phyloP scores from a whole-genome alignment of 2,329 filamentous ascomycete species.

The Aspergillus thermomutatus region DNA sequence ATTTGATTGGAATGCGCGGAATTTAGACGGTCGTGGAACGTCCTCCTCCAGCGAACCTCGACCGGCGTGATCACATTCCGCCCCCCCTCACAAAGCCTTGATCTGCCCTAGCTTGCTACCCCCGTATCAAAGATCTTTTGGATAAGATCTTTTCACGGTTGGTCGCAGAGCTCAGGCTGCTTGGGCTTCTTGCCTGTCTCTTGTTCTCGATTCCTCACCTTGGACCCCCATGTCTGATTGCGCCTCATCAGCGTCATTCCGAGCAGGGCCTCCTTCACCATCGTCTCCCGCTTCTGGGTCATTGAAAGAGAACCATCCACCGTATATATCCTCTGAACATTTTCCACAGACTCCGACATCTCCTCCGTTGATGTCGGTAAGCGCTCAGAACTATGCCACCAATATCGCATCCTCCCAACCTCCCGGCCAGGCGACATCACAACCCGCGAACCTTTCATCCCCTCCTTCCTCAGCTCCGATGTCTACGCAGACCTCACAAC shows the following conservation, averaged over 20 bases:
- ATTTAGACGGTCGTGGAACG: constrained; percentile 30
- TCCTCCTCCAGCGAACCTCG: constrained; percentile 34
- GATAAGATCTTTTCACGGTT: constrained; percentile 5
- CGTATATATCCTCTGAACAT: constrained; percentile 29
- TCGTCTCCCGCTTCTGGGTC: constrained; percentile 40
- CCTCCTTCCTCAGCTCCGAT: constrained; percentile 41
- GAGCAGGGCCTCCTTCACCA: constrained; percentile 41
- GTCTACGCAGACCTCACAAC: constrained; percentile 42
- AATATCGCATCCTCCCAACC: constrained; percentile 44
- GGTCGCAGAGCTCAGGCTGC: constrained; percentile 10
- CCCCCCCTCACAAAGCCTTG: constrained; percentile 12
- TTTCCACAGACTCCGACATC: constrained; percentile 41
- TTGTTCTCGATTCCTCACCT: constrained; percentile 8
- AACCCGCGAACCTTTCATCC: constrained; percentile 39
- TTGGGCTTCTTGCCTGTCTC: constrained; percentile 11
- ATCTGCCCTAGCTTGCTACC: constrained; percentile 8
- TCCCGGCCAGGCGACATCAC: constrained; percentile 42
- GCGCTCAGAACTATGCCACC: constrained; percentile 48
- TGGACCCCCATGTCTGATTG: constrained; percentile 38
- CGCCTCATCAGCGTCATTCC: constrained; percentile 30
- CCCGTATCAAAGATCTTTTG: constrained; percentile 4
- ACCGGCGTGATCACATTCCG: constrained; percentile 22
- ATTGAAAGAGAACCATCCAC: constrained; percentile 34
- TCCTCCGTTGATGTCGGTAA: constrained; percentile 50
- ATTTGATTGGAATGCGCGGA: constrained; percentile 32